These are phyloP conservation scores for Entrophospora sp. DNA, from an alignment of 192 early-diverging fungal genomes.

Conservation along the genomic window DNA sequence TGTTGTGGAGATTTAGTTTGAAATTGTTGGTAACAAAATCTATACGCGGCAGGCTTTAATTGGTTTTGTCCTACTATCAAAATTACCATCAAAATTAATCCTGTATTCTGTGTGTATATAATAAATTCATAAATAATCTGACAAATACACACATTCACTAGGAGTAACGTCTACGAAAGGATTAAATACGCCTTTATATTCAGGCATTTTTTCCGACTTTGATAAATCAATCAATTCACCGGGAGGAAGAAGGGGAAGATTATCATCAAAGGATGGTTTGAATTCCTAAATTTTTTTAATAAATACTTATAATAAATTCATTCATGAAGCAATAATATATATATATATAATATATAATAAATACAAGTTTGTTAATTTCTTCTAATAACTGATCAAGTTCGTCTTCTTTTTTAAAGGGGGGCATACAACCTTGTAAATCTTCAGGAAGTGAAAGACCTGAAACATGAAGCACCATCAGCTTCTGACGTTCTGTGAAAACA, in stretches of 20 bases:
- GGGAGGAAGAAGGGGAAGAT: neutral
- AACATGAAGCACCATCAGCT: constrained; percentile 46
- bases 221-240: neutral
- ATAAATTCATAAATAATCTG: no score
- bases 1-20: no score
- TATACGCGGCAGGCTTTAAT: no score
- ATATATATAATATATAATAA: neutral
- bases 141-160: neutral
- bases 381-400: neutral
- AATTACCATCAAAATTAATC: no score
- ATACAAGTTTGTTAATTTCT: neutral
- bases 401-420: constrained; percentile 18
- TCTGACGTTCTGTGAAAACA: constrained; percentile 70
- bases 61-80: no score
- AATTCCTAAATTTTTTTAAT: neutral
- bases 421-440: constrained; percentile 28
- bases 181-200: constrained; percentile 3
- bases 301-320: neutral
- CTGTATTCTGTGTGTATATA: no score
- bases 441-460: constrained; percentile 26
- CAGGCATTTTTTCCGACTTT: no score
- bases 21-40: no score
- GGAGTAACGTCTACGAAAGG: constrained; percentile 2
- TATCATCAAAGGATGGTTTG: neutral
- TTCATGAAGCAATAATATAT: neutral